Base-by-base conservation (phyloP, 1,139 yeast species). In the Geotrichum europaeum region DNA sequence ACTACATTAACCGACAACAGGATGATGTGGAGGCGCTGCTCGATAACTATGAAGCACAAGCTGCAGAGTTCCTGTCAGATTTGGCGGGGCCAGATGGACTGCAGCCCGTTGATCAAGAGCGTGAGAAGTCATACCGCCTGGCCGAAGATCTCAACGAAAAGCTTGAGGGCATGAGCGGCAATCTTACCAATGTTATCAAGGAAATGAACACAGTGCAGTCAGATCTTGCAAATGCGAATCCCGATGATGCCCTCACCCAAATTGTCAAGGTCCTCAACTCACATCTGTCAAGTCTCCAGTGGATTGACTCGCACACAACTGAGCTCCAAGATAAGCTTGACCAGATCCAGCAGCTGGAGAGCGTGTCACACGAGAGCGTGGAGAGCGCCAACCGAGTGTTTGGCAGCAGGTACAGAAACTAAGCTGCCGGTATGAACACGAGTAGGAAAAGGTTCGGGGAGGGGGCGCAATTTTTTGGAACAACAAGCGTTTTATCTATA, bases 201-300 rank as follows among this genome's bases (percentile, higher is more conserved):
- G 98, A 94, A 73, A 88, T 94, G 65, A 94, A 95, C 73, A 84
- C 84, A 45, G 94, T 91, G 5, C 89, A 96, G 66, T 89, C 87
- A 64, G 86, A 87, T 3, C 86, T 91, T 71, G 89, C 89, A 72
- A 85, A 86, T 71, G 76, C 83, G 9, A 71, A 72, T 63, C 76
- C 75, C 32, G 78, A 75, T 55, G 87, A 84, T 64, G 79, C 79
- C 9, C 72, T 86, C 75, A 70, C 84, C 73, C 77, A 76, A 61
- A 83, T 94, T 65, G 86, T 95, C 55, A 87, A 86, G 73, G 80
- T 95, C 65, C 81, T 94, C 72, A 92, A 94, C 71, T 83, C 91
- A 56, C 99, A 94, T 73, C 78, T 94, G 72, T 95, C 92, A 65
- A 90, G 96, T 66, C 80, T 94, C 74, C 90, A 86, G 72, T 92